Evolutionary conservation across 257 asterid species (phyloP), one percentile per base, ranked within the genome.

Genomic region (Fraxinus americana): DNA sequence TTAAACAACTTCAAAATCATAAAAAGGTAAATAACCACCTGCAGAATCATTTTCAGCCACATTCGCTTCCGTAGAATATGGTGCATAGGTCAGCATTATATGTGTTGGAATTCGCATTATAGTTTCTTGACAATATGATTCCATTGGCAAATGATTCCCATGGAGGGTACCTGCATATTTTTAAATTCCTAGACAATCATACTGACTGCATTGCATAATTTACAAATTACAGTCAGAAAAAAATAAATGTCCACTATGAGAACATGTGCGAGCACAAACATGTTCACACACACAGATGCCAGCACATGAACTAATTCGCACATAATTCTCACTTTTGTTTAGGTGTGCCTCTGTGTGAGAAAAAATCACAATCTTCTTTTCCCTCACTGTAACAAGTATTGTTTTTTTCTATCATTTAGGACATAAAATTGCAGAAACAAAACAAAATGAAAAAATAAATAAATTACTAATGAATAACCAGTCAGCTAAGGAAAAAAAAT

Each of bases 31-130:
- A 77, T 30, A 83, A 48, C 78, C 77, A 90, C 97, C 98, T 84
- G 90, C 77, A 1, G 90, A 70, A 69, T 78, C 82, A 67, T 61
- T 82, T 84, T 69, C 95, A 79, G 72, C 78, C 34, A 36, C 83
- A 66, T 25, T 38, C 27, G 76, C 83, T 75, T 82, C 92, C 1
- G 90, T 77, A 76, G 98, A 90, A 87, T 76, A 89, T 45, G 81
- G 78, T 75, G 86, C 83, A 78, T 75, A 82, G 17, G 71, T 63
- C 88, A 77, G 66, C 79, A 70, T 71, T 52, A 78, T 43, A 75
- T 82, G 45, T 70, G 43, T 76, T 32, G 79, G 74, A 80, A 48
- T 70, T 57, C 38, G 80, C 59, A 67, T 52, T 23, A 25, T 72
- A 68, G 77, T 72, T 75, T 73, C 77, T 71, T 36, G 59, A 71